A percentile compares a stretch with the other conserved stretches of the same genome.
phyloP scores from a whole-genome alignment of 176 grass and related monocot genomes.

The Areca catechu region DNA sequence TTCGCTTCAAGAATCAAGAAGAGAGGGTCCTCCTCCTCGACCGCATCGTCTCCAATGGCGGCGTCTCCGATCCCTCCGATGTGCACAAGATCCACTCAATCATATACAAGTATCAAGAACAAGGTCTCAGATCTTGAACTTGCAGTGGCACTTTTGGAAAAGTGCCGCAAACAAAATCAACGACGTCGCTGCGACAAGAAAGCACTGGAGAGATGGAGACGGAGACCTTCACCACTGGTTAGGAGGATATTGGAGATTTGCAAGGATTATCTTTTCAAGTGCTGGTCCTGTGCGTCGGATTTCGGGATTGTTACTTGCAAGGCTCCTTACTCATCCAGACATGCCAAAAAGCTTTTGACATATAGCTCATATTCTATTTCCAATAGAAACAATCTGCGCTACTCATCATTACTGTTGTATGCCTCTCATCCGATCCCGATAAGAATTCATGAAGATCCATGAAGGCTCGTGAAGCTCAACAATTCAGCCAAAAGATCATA shows the following conservation, averaged over 20 bases:
- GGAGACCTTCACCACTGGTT: constrained; percentile 61
- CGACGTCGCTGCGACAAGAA: constrained; percentile 59
- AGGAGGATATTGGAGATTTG: constrained; percentile 78
- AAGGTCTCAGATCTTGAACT: constrained; percentile 91
- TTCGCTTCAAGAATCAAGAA: too few species aligned
- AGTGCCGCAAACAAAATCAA: constrained; percentile 46
- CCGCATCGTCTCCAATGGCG: constrained; percentile 45
- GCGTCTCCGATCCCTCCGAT: constrained; percentile 42
- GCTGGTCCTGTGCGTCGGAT: constrained; percentile 97
- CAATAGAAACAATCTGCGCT: too few species aligned
- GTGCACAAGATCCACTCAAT: constrained; percentile 80
- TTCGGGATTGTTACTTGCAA: constrained; percentile 80
- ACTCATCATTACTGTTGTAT: too few species aligned
- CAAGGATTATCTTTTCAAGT: constrained; percentile 87
- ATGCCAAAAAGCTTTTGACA: constrained; percentile 61
- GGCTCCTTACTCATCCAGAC: constrained; percentile 90
- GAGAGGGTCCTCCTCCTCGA: constrained; percentile 60
- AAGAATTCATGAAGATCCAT: too few species aligned
- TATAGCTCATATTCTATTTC: too few species aligned
- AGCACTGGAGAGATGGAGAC: constrained; percentile 99
- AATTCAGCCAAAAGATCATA: too few species aligned
- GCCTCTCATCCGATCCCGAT: too few species aligned
- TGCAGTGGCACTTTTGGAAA: constrained; percentile 68
- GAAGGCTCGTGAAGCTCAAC: too few species aligned
- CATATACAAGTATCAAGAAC: constrained; percentile 98